Conservation (phyloP, 108 stramenopile genomes). For the Nannochloropsis salina region DNA sequence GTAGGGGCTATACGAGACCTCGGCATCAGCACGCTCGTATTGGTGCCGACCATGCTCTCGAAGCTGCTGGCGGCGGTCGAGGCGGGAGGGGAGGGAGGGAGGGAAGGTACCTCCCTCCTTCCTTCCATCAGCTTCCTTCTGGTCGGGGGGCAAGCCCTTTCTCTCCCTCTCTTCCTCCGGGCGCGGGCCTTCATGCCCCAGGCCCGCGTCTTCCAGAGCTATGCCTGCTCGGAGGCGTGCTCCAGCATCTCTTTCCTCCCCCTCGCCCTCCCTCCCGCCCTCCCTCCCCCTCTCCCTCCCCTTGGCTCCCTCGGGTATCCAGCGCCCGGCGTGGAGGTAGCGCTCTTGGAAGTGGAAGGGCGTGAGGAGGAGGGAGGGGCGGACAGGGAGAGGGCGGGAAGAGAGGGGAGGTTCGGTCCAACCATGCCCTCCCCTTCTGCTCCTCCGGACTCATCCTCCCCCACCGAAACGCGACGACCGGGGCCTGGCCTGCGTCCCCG, state of each 20-base stretch:
- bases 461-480: background rate
- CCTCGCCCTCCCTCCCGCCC: background rate
- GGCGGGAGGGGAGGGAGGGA: no score
- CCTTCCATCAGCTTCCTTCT: slow-evolving; percentile 63
- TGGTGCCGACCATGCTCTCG: slow-evolving; percentile 83
- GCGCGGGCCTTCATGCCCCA: slow-evolving; percentile 62
- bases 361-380: background rate
- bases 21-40: slow-evolving; percentile 70
- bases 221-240: slow-evolving; percentile 86
- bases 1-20: background rate
- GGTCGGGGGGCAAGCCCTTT: slow-evolving; percentile 75
- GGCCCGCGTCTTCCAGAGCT: slow-evolving; percentile 75
- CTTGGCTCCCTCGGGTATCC: background rate
- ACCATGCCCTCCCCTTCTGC: background rate
- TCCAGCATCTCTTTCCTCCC: slow-evolving; percentile 71
- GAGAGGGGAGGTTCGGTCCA: background rate
- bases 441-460: background rate
- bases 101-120: slow-evolving; percentile 28
- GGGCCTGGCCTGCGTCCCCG: background rate
- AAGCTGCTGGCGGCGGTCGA: slow-evolving; percentile 50
- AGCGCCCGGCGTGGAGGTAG: slow-evolving; percentile 23
- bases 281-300: background rate
- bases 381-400: background rate
- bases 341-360: slow-evolving; percentile 21
- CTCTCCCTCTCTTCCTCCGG: slow-evolving; percentile 36